Evolutionary conservation across 2,329 filamentous ascomycete genomes (phyloP), one percentile per base, ranked within the genome.

Genomic region (Arthroderma uncinatum): DNA sequence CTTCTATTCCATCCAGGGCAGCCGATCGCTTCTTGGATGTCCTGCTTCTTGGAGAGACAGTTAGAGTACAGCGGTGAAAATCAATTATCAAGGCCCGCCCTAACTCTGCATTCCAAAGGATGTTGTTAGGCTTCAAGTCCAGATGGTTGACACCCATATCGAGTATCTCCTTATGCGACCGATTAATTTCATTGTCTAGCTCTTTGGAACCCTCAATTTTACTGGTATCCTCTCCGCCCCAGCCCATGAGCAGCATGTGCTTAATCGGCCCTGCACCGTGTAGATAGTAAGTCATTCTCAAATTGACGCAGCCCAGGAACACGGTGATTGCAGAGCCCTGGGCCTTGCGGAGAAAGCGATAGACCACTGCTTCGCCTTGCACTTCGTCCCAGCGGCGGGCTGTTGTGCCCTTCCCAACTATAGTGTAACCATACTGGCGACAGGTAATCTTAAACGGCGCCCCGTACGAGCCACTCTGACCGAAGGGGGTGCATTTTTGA

Each of bases 361-460:
- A 64, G 16, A 64, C 52, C n/a, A 50, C 39, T 48, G 48, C 58
- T 57, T 64, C 63, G 21, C 52, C 55, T 44, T 23, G 34, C 8
- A 61, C 50, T 34, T 58, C 50, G 14, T 54, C 40, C 19, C 56
- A 36, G 57, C 16, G 60, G 7, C 4, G 23, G 7, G n/a, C 21
- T 8, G 50, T 53, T 8, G 58, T 61, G 14, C 60, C 60, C 36
- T 63, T 65, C 9, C 59, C 63, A 37, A 70, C n/a, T n/a, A n/a
- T n/a, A n/a, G n/a, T n/a, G n/a, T n/a, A n/a, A n/a, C n/a, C n/a
- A n/a, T n/a, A n/a, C n/a, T n/a, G n/a, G n/a, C n/a, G n/a, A n/a
- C n/a, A n/a, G n/a, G n/a, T n/a, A n/a, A n/a, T n/a, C n/a, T n/a
- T n/a, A n/a, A n/a, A n/a, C n/a, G n/a, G n/a, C n/a, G n/a, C n/a